Base-by-base conservation (phyloP, 2,329 filamentous ascomycete species). In the Colletotrichum sp. region DNA sequence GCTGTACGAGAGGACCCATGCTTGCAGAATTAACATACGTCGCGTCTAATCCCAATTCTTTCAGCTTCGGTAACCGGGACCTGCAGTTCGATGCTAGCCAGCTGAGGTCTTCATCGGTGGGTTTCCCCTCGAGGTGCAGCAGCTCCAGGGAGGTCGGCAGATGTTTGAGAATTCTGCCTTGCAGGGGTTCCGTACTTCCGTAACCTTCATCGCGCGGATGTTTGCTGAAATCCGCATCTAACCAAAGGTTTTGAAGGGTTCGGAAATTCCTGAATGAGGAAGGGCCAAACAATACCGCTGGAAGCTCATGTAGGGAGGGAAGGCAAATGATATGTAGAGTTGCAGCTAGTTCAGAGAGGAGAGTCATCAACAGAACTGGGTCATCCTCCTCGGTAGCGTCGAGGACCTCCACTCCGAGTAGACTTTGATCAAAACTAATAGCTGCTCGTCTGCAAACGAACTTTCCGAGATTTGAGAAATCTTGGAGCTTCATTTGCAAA, bases 401-500 rank as follows among this genome's bases (percentile, higher is more conserved):
- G 44, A 48, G 44, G 11, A 7, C 4, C 44, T 22, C 3, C 6
- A 12, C n/a, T 0, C n/a, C 6, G 44, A 48, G 16, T 1, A 48
- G n/a, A 22, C 1, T 7, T 4, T 48, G 11, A 2, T 48, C 44
- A 9, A 48, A 22, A 12, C 0, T 6, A 5, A 48, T 48, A 13
- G 9, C 19, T 13, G 1, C 11, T 22, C 9, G n/a, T 48, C 44
- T 22, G 44, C 44, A 48, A 22, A 48, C 44, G 44, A 48, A 48
- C 44, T 48, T 48, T 8, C 11, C 11, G 4, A 48, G 44, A n/a
- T 12, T 22, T 48, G 44, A 12, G n/a, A n/a, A 22, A 8, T 48
- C 11, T 22, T 8, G n/a, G 0, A 48, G n/a, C n/a, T 13, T 48
- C 9, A 13, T 1, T 8, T 8, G 44, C 44, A 48, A 0, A 0